Percentiles rank a stretch among this genome's conserved stretches.
Evolutionary conservation across 768 basidiomycete genomes (phyloP).

Genomic region (Pulveroboletus sp.): DNA sequence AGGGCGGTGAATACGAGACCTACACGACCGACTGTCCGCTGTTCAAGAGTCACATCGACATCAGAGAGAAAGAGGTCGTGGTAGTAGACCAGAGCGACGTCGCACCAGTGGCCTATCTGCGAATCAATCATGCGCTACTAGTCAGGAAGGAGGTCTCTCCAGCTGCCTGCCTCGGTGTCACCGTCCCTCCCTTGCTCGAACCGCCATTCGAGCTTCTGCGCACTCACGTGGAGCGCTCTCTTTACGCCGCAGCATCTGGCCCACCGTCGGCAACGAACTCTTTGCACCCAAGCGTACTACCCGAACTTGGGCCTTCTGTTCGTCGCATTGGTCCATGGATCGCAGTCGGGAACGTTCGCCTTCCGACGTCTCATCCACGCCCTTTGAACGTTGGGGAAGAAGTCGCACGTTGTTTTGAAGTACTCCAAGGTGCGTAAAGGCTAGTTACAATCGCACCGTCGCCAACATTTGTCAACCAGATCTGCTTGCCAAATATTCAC

Average conservation of each 20-base stretch:
- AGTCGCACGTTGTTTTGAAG: constrained; percentile 63
- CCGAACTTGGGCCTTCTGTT: constrained; percentile 12
- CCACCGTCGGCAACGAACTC: background rate
- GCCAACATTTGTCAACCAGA: constrained; percentile 36
- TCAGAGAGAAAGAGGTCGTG: constrained; percentile 71
- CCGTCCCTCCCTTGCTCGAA: constrained; percentile 53
- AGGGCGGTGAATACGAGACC: constrained; percentile 98
- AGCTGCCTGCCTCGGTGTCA: constrained; percentile 15
- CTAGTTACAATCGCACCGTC: background rate
- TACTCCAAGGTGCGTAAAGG: constrained; percentile 51
- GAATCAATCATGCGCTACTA: constrained; percentile 68
- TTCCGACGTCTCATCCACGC: constrained; percentile 22
- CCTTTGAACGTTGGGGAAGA: constrained; percentile 73
- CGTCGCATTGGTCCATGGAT: constrained; percentile 62
- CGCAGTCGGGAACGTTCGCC: constrained; percentile 54
- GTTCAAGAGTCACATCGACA: constrained; percentile 71
- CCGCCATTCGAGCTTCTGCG: constrained; percentile 16
- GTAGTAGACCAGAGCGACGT: constrained; percentile 80
- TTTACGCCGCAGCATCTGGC: constrained; percentile 1
- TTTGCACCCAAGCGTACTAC: background rate
- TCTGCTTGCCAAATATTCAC: constrained; percentile 44
- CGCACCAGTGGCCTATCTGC: constrained; percentile 88
- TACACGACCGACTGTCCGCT: constrained; percentile 87
- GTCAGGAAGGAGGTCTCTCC: constrained; percentile 45
- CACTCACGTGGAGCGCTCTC: constrained; percentile 8